Percentiles rank a stretch among this genome's conserved stretches.
Evolutionary conservation across 1,284 basidiomycete genomes (phyloP).

Genomic region (Ceratobasidium sp.): DNA sequence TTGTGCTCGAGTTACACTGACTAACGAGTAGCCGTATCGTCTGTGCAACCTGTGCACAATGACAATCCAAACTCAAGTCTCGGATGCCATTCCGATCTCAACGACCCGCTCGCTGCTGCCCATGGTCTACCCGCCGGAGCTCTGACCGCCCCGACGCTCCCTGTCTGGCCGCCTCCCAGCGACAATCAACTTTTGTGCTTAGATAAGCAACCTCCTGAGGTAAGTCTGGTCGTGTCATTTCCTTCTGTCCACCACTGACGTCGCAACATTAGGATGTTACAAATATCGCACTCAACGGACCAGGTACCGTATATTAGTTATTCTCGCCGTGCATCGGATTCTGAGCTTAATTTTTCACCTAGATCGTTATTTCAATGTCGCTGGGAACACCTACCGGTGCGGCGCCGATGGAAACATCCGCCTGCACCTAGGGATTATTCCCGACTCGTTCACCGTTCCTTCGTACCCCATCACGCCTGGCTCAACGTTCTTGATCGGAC

Average conservation of each 20-base stretch:
- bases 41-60: neutral
- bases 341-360: neutral
- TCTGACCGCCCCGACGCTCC: neutral
- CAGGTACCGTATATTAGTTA: no score
- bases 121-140: neutral
- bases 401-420: neutral
- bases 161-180: no score
- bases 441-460: neutral
- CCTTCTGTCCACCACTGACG: neutral
- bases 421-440: neutral
- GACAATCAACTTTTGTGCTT: neutral
- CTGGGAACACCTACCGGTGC: neutral
- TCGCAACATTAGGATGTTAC: no score
- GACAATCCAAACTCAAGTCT: conserved; percentile 29
- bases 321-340: no score
- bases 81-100: neutral
- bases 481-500: neutral
- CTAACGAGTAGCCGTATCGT: neutral
- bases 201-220: neutral
- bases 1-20: conserved; percentile 2
- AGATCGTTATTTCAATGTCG: neutral
- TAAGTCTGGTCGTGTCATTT: neutral
- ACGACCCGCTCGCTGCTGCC: neutral
- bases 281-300: no score
- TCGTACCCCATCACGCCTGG: neutral